phyloP scores from a whole-genome alignment of 768 basidiomycete species.

The Obba rivulosa region DNA sequence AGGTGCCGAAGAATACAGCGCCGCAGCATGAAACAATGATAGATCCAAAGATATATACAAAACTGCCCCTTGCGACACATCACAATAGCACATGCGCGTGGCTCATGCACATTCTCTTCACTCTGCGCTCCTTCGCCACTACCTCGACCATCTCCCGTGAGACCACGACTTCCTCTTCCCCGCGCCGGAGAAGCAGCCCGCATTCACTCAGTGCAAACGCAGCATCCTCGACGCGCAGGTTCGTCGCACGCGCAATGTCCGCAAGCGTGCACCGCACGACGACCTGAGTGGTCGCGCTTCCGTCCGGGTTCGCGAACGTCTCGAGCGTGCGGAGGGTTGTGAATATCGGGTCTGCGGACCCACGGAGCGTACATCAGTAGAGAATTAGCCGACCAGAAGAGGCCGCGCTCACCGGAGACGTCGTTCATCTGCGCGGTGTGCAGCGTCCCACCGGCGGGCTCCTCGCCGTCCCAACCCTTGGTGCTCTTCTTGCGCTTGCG shows the following conservation, averaged over 20 bases:
- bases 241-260: slow-evolving; percentile 74
- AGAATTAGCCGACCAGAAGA: background rate
- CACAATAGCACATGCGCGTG: slow-evolving; percentile 49
- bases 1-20: background rate
- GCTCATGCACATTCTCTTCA: slow-evolving; percentile 68
- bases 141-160: slow-evolving; percentile 62
- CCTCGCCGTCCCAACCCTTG: slow-evolving; percentile 77
- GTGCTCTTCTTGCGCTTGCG: slow-evolving; percentile 43
- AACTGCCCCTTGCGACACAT: background rate
- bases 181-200: slow-evolving; percentile 57
- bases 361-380: background rate
- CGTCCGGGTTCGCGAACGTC: slow-evolving; percentile 54
- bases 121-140: slow-evolving; percentile 60
- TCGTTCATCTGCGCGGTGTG: slow-evolving; percentile 12
- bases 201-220: slow-evolving; percentile 88
- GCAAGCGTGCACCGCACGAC: slow-evolving; percentile 65
- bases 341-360: slow-evolving; percentile 46
- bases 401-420: slow-evolving; percentile 14
- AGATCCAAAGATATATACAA: background rate
- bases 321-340: slow-evolving; percentile 51
- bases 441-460: slow-evolving; percentile 16
- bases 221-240: slow-evolving; percentile 78
- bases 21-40: background rate
- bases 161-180: slow-evolving; percentile 48
- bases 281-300: slow-evolving; percentile 66